These are phyloP conservation scores for Quercus phellos DNA, from an alignment of 331 rosid genomes.

Conservation along the genomic window DNA sequence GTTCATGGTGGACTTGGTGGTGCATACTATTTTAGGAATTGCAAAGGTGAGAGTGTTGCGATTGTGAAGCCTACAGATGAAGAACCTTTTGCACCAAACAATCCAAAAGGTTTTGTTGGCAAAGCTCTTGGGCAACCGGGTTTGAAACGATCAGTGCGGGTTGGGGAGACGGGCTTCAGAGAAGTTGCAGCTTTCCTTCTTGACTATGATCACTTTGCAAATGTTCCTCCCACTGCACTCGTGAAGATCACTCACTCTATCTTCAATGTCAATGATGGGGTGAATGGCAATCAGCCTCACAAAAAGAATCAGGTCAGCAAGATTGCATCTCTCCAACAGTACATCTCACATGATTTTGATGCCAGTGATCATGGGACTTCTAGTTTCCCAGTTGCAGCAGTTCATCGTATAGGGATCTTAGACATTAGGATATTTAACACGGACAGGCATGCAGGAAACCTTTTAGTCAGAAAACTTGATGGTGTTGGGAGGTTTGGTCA, in stretches of 20 bases:
- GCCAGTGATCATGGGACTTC: conserved; percentile 99
- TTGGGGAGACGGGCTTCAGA: conserved; percentile 94
- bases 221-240: conserved; percentile 90
- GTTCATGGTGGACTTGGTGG: conserved; percentile 93
- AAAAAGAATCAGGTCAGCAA: conserved; percentile 80
- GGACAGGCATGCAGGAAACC: conserved; percentile 96
- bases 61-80: conserved; percentile 98
- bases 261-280: conserved; percentile 87
- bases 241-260: conserved; percentile 96
- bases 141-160: conserved; percentile 83
- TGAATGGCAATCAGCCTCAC: conserved; percentile 57
- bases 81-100: conserved; percentile 98
- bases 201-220: conserved; percentile 78
- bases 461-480: conserved; percentile 80
- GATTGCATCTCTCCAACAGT: conserved; percentile 93
- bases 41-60: conserved; percentile 69
- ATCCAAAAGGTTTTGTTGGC: conserved; percentile 94
- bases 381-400: conserved; percentile 82
- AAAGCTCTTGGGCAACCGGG: conserved; percentile 98
- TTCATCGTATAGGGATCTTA: conserved; percentile 93
- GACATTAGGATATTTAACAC: conserved; percentile 97
- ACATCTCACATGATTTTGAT: conserved; percentile 90
- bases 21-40: conserved; percentile 82
- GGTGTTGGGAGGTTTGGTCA: conserved; percentile 76
- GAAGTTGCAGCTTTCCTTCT: conserved; percentile 96